A percentile compares a stretch with the other conserved stretches of the same genome.
These are phyloP conservation scores for Rhodotorula babjevae DNA, from an alignment of 768 basidiomycete genomes.

Conservation along the genomic window DNA sequence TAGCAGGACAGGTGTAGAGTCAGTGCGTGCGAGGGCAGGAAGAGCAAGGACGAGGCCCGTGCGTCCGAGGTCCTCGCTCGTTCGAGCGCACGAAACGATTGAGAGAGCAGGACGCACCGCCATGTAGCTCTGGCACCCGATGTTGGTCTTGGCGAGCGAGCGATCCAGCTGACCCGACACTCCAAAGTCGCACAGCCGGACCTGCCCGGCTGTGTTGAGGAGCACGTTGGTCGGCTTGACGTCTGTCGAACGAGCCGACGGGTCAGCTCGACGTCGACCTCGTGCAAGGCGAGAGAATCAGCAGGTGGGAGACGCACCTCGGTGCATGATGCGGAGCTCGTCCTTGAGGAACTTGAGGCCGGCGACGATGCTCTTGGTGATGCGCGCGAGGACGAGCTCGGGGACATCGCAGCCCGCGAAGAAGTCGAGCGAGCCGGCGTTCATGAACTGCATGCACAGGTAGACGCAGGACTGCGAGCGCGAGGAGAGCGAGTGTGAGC, in stretches of 20 bases:
- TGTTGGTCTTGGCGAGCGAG: conserved; percentile 93
- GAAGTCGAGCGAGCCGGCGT: conserved; percentile 91
- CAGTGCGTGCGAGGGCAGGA: too few relatives aligned
- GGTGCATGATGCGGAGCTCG: conserved; percentile 76
- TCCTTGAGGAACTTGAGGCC: conserved; percentile 95
- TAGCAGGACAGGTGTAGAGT: not conserved
- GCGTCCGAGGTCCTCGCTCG: too few relatives aligned
- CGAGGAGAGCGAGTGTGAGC: too few relatives aligned
- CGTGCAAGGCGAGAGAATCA: not conserved
- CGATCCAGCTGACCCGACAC: conserved; percentile 96
- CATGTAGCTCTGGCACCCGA: conserved; percentile 98
- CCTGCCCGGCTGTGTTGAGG: conserved; percentile 74
- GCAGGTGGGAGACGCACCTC: conserved; percentile 5
- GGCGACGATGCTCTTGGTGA: conserved; percentile 73
- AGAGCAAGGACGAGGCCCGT: too few relatives aligned
- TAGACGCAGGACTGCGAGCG: conserved; percentile 74
- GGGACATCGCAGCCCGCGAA: conserved; percentile 59
- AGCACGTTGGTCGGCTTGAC: conserved; percentile 94
- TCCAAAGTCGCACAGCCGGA: conserved; percentile 98
- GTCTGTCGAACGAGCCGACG: conserved; percentile 49
- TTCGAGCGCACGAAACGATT: not conserved
- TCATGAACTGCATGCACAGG: conserved; percentile 99
- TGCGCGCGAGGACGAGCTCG: conserved; percentile 76
- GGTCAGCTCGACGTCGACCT: conserved; percentile 49
- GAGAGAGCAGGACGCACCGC: conserved; percentile 59